These are phyloP conservation scores for Boletus insuetus DNA, from an alignment of 768 basidiomycete species.

Conservation along the genomic window DNA sequence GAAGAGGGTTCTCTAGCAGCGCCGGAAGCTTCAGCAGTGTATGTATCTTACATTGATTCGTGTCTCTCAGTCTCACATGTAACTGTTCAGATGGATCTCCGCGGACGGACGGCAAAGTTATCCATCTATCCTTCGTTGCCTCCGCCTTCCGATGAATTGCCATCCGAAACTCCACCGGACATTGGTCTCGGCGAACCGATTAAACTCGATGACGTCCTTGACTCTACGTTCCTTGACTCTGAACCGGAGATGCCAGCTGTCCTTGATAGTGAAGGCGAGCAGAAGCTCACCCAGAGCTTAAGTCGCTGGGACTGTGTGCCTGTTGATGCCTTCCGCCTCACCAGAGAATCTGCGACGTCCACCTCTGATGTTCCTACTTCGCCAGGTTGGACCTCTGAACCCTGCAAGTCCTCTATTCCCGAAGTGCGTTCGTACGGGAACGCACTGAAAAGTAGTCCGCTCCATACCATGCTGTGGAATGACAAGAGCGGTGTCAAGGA, in stretches of 20 bases:
- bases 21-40: slow-evolving; percentile 37
- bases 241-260: slow-evolving; percentile 39
- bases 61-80: slow-evolving; percentile 7
- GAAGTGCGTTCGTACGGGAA: slow-evolving; percentile 32
- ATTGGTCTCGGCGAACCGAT: slow-evolving; percentile 48
- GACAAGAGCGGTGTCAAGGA: slow-evolving; percentile 25
- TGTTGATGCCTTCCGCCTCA: slow-evolving; percentile 69
- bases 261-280: slow-evolving; percentile 36
- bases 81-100: slow-evolving; percentile 26
- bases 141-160: slow-evolving; percentile 36
- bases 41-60: slow-evolving; percentile 20
- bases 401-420: slow-evolving; percentile 14
- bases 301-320: slow-evolving; percentile 75
- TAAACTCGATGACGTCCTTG: slow-evolving; percentile 71
- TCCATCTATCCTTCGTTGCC: slow-evolving; percentile 34
- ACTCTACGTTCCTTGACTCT: slow-evolving; percentile 65
- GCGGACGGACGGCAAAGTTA: slow-evolving; percentile 32
- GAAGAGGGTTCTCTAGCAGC: slow-evolving; percentile 28
- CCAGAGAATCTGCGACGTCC: slow-evolving; percentile 36
- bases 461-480: slow-evolving; percentile 56
- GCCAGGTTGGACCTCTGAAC: slow-evolving; percentile 30
- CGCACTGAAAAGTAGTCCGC: slow-evolving; percentile 53
- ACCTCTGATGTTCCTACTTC: slow-evolving; percentile 28
- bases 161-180: slow-evolving; percentile 34
- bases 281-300: slow-evolving; percentile 46